Evolutionary conservation across 192 early-diverging fungal genomes (phyloP).

Genomic region (Coemansia sp.): DNA sequence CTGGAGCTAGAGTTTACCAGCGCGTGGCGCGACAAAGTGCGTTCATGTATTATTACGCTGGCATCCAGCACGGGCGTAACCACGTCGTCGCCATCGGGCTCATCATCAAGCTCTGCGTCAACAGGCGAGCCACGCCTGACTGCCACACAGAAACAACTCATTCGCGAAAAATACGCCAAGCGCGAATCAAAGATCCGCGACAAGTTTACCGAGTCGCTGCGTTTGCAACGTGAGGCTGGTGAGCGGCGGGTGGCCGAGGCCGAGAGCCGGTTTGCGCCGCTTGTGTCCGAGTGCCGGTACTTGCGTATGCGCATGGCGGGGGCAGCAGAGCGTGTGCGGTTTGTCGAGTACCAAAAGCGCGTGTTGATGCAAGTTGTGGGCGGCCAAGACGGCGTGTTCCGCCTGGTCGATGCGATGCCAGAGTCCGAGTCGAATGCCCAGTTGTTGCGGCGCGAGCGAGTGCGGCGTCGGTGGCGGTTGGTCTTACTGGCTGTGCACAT

Average conservation of each 20-base stretch:
- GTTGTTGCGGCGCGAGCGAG: constrained; percentile 8
- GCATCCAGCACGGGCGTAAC: neutral
- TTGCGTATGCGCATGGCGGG: constrained; percentile 24
- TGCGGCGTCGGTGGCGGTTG: constrained; percentile 23
- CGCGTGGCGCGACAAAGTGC: constrained; percentile 33
- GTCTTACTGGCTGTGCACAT: constrained; percentile 35
- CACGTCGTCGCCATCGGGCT: neutral
- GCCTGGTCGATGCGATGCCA: constrained; percentile 19
- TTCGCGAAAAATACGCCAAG: constrained; percentile 18
- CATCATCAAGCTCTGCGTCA: constrained; percentile 17
- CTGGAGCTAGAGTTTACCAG: constrained; percentile 22
- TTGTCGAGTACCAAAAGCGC: constrained; percentile 25
- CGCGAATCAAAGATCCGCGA: constrained; percentile 5
- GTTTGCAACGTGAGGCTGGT: constrained; percentile 5
- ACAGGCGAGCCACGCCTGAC: constrained; percentile 23
- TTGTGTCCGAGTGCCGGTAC: constrained; percentile 26
- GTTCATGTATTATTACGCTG: constrained; percentile 18
- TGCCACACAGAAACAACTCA: constrained; percentile 30
- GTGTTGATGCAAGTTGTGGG: constrained; percentile 32
- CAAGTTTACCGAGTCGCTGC: neutral
- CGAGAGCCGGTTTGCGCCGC: neutral
- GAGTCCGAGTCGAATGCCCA: neutral
- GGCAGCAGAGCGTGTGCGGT: constrained; percentile 13
- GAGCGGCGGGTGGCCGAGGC: neutral
- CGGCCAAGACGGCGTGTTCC: constrained; percentile 27